A percentile compares a stretch with the other conserved stretches of the same genome.
phyloP scores from a whole-genome alignment of 1,284 basidiomycete genomes.

The Trametes sp. region DNA sequence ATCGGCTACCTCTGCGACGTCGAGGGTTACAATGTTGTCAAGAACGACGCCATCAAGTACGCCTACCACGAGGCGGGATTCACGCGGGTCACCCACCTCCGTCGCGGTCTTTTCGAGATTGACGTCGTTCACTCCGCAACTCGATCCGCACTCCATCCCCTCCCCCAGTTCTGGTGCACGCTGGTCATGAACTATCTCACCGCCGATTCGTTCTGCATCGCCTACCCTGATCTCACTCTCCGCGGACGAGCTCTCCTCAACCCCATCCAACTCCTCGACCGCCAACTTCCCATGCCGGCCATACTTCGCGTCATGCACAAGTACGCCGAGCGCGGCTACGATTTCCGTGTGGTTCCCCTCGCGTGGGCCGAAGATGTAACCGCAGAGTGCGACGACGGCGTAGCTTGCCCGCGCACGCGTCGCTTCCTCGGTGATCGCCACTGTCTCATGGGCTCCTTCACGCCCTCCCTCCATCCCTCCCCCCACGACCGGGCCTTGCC shows the following conservation, averaged over 20 bases:
- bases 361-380: neutral
- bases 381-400: neutral
- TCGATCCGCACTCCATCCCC: neutral
- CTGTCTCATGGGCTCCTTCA: neutral
- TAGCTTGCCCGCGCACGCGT: neutral
- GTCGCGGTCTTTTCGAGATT: neutral
- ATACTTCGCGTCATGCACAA: neutral
- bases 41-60: neutral
- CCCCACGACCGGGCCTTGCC: neutral
- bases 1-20: neutral
- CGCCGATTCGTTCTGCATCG: conserved; percentile 2
- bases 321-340: neutral
- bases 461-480: neutral
- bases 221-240: conserved; percentile 3
- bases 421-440: neutral
- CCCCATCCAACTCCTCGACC: neutral
- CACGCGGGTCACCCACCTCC: neutral
- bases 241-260: neutral
- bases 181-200: conserved; percentile 5
- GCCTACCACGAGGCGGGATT: neutral
- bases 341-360: neutral
- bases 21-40: neutral
- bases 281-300: neutral
- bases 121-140: neutral
- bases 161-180: conserved; percentile 4